Percentiles rank a stretch among this genome's conserved stretches.
These are phyloP conservation scores for Epichloe hybrida DNA, from an alignment of 2,329 filamentous ascomycete genomes.

Conservation along the genomic window DNA sequence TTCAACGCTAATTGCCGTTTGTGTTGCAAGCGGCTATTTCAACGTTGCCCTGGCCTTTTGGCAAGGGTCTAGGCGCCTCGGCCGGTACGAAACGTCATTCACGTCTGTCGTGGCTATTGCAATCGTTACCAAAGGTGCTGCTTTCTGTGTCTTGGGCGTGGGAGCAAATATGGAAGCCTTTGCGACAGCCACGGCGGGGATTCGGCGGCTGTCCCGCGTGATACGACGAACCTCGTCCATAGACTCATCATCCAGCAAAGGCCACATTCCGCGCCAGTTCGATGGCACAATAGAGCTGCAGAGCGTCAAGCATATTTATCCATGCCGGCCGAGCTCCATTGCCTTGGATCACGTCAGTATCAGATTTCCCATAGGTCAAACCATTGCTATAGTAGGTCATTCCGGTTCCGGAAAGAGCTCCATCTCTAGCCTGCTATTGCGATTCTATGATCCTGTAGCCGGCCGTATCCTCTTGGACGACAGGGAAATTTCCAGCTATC, in stretches of 20 bases:
- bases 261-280: slow-evolving; percentile 11
- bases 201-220: slow-evolving; percentile 21
- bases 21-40: slow-evolving; percentile 21
- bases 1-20: not conserved
- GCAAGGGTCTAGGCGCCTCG: slow-evolving; percentile 23
- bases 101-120: slow-evolving; percentile 17
- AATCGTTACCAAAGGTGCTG: slow-evolving; percentile 3
- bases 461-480: slow-evolving; percentile 25
- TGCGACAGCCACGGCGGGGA: slow-evolving; percentile 20
- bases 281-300: slow-evolving; percentile 26
- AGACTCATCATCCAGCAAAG: slow-evolving; percentile 19
- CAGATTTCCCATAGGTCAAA: slow-evolving; percentile 25
- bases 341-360: slow-evolving; percentile 24
- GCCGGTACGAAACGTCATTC: slow-evolving; percentile 19
- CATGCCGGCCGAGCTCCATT: slow-evolving; percentile 30
- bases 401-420: slow-evolving; percentile 40
- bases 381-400: slow-evolving; percentile 39
- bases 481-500: slow-evolving; percentile 22
- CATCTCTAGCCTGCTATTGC: slow-evolving; percentile 33
- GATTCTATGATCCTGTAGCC: slow-evolving; percentile 37
- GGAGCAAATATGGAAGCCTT: slow-evolving; percentile 14
- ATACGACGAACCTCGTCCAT: slow-evolving; percentile 20
- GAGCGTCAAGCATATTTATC: slow-evolving; percentile 35
- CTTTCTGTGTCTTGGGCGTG: slow-evolving; percentile 5
- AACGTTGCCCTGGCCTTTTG: slow-evolving; percentile 26